Evolutionary conservation across 108 stramenopile species (phyloP), one percentile per base, ranked within the genome.

Genomic region (Cyclotella atomus): DNA sequence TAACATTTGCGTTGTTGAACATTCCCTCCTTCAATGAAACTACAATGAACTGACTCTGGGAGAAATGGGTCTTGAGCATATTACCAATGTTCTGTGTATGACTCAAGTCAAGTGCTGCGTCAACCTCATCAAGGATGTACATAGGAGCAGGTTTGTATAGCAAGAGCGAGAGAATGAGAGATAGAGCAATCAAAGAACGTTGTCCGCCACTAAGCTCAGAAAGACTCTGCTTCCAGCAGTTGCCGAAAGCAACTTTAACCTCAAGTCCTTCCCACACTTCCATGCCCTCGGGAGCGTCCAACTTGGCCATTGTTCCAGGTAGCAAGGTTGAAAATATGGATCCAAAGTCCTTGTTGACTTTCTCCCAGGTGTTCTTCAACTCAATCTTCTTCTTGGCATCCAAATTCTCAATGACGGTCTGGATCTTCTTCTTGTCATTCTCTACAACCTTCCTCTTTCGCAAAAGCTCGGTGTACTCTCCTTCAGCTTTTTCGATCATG

Each of bases 1-100:
- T 98, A 34, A 98, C 97, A 85, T 98, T 99, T 45, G 99, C 99
- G 83, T 99, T 99, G 81, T 98, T 98, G 91, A 99, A 99, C 99
- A 99, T 99, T 29, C 99, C 99, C 84, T 99, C 91, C 83, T 95
- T 95, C 38, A 97, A 79, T 1, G 96, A 97, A 2, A 99, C 99
- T 35, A 99, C 97, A 72, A 99, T 96, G 83, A 99, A 99, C 82
- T 99, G 99, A 78, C 96, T 97, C 49, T 95, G 87, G n/a, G 92
- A 90, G 82, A 99, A 99, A 79, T 99, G 99, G 2, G 99, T 96
- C 61, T 95, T 90, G 27, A 99, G 89, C 99, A 99, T 99, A 47
- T 95, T 94, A n/a, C 99, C 99, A 75, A 99, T 99, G 77, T 99
- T 99, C 75, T 98, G 98, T 16, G 99, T 99, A 86, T 99, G 99